Evolutionary conservation across 306 rosid species (phyloP).

Genomic region (Ceratonia siliqua): DNA sequence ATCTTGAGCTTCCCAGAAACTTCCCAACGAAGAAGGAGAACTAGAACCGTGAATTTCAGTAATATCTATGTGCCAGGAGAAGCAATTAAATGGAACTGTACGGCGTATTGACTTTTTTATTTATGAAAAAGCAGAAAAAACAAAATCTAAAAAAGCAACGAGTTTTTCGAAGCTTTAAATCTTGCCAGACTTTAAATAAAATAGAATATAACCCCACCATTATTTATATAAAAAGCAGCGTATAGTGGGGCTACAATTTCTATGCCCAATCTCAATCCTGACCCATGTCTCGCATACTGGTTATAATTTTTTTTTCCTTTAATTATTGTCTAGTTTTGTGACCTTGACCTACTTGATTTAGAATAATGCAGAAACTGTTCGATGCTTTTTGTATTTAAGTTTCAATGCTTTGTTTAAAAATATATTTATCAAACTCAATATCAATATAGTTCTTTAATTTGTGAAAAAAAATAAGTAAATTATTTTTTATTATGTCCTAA

Average conservation of each 20-base stretch:
- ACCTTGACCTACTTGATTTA: background rate
- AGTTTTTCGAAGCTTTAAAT: slow-evolving; percentile 17
- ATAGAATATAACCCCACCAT: too few species aligned
- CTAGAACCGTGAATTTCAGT: background rate
- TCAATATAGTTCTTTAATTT: background rate
- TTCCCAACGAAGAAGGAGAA: background rate
- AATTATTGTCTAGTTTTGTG: background rate
- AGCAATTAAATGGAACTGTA: slow-evolving; percentile 4
- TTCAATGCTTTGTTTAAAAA: background rate
- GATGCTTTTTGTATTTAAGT: background rate
- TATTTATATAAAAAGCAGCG: background rate
- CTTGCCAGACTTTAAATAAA: background rate
- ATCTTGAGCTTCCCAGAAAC: slow-evolving; percentile 8
- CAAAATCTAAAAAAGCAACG: background rate
- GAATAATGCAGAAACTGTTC: background rate
- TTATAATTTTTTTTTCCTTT: background rate
- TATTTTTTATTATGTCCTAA: too few species aligned
- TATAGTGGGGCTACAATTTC: slow-evolving; percentile 40
- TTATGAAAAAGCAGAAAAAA: background rate
- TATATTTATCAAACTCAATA: background rate
- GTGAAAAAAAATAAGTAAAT: too few species aligned
- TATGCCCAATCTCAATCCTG: slow-evolving; percentile 36
- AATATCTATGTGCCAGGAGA: slow-evolving; percentile 29
- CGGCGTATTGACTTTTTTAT: slow-evolving; percentile 36
- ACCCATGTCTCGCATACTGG: background rate